Evolutionary conservation across 2,329 filamentous ascomycete species (phyloP).

Genomic region (Eutypa lata): DNA sequence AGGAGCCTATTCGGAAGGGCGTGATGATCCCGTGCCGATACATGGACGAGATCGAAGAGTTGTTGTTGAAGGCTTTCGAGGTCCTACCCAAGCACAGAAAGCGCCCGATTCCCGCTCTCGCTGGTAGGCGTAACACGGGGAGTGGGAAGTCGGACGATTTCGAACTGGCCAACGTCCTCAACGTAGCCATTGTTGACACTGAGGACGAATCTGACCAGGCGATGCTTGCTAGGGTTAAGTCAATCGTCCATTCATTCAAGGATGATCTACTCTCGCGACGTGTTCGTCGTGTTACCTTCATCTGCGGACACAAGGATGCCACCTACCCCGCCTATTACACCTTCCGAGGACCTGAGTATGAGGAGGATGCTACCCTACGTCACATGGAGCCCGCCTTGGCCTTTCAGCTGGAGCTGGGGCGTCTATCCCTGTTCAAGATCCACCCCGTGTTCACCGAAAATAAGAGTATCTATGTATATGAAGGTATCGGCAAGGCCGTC

Average conservation of each 20-base stretch:
- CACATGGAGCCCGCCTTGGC: conserved; percentile 94
- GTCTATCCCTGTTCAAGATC: conserved; percentile 95
- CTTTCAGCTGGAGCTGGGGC: conserved; percentile 95
- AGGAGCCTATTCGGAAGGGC: conserved; percentile 83
- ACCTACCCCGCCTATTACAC: conserved; percentile 97
- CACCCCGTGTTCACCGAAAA: conserved; percentile 99
- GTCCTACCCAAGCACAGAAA: conserved; percentile 69
- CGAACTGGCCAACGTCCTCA: conserved; percentile 87
- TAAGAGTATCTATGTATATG: conserved; percentile 98
- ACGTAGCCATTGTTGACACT: conserved; percentile 85
- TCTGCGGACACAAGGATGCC: conserved; percentile 90
- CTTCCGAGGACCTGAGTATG: conserved; percentile 87
- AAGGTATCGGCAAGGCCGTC: conserved; percentile 89
- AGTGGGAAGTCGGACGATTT: conserved; percentile 58
- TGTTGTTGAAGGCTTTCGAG: conserved; percentile 79
- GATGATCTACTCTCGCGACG: conserved; percentile 77
- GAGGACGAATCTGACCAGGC: conserved; percentile 82
- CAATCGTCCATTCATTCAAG: conserved; percentile 76
- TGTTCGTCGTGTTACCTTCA: conserved; percentile 90
- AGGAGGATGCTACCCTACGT: conserved; percentile 92
- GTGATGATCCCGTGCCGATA: conserved; percentile 92
- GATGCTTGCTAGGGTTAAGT: conserved; percentile 70
- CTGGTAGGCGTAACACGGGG: conserved; percentile 64
- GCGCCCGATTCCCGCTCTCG: conserved; percentile 58
- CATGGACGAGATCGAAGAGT: conserved; percentile 89